phyloP scores from a whole-genome alignment of 805 yeast species.

The Pichia gijzeniarum region DNA sequence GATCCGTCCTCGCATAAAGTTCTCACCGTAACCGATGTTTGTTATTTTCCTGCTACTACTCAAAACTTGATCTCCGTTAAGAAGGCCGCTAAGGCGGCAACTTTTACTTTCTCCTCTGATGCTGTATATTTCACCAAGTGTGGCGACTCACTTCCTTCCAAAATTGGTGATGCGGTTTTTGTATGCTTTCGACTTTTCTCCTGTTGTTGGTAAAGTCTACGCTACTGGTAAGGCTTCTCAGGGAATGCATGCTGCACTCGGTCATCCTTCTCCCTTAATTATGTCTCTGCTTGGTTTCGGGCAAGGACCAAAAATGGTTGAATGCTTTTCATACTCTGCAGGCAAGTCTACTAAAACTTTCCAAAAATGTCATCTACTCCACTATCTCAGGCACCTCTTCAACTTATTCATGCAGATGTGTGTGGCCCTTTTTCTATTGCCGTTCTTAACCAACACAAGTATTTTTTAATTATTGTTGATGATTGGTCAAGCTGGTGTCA shows the following conservation, averaged over 20 bases:
- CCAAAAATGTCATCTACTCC: not conserved
- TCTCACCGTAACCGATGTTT: too few species aligned
- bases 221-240: not conserved
- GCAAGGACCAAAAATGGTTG: not conserved
- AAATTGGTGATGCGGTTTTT: not conserved
- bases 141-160: not conserved
- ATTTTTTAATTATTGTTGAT: slow-evolving; percentile 12
- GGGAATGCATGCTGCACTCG: not conserved
- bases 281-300: not conserved
- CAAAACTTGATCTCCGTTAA: not conserved
- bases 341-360: not conserved
- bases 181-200: not conserved
- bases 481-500: slow-evolving; percentile 4
- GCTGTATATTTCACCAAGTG: not conserved
- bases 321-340: slow-evolving; percentile 1
- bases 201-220: not conserved
- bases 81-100: not conserved
- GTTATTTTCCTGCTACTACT: not conserved
- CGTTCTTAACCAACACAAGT: slow-evolving; percentile 4
- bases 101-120: not conserved
- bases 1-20: too few species aligned
- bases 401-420: slow-evolving; percentile 4
- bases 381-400: not conserved
- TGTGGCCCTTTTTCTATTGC: slow-evolving; percentile 9
- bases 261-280: slow-evolving; percentile 3